phyloP scores from a whole-genome alignment of 2,329 filamentous ascomycete genomes.

The Beauveria brongniartii region DNA sequence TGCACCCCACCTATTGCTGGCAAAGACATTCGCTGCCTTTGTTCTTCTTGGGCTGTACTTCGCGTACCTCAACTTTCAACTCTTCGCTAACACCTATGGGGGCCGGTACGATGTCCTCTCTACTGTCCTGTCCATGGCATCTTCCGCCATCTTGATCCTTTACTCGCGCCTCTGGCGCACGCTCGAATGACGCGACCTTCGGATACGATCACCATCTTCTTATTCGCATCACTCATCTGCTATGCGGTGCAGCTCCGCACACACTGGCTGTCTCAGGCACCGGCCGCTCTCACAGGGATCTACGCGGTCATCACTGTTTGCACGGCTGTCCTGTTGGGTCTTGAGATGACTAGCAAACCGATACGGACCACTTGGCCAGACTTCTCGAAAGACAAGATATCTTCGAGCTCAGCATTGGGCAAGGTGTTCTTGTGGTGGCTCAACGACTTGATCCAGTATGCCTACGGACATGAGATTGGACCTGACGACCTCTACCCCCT shows the following conservation, averaged over 20 bases:
- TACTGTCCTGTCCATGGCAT: not conserved
- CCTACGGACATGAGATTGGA: not conserved
- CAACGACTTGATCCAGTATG: not conserved
- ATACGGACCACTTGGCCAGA: not conserved
- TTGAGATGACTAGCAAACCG: not conserved
- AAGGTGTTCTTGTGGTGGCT: constrained; percentile 6
- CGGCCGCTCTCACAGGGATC: not conserved
- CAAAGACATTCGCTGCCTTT: not conserved
- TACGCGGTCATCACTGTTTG: not conserved
- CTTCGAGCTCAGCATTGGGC: not conserved
- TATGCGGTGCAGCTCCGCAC: not conserved
- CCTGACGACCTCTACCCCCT: not conserved
- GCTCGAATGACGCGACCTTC: not conserved
- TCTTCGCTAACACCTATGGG: not conserved
- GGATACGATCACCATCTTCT: not conserved
- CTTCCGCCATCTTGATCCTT: not conserved
- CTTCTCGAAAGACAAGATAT: not conserved
- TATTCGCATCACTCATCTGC: not conserved
- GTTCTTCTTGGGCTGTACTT: not conserved
- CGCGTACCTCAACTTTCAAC: not conserved
- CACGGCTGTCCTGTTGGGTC: not conserved
- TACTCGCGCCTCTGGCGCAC: not conserved
- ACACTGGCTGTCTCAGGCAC: not conserved
- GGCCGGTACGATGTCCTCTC: not conserved
- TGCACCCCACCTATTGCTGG: not conserved